These are phyloP conservation scores for Fusarium torulosum DNA, from an alignment of 2,329 filamentous ascomycete species.

Conservation along the genomic window DNA sequence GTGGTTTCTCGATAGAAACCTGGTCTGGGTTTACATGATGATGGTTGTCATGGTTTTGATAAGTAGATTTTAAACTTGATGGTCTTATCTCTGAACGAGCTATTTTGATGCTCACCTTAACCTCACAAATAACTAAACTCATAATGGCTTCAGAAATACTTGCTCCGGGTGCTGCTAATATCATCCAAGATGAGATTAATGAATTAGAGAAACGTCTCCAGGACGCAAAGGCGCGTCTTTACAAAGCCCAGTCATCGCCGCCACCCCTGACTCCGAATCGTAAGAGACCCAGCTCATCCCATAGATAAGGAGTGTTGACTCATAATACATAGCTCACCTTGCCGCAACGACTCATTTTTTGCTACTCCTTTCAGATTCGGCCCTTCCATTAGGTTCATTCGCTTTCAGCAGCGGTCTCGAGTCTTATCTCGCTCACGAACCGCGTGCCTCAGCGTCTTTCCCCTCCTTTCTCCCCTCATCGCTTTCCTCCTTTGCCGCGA, in stretches of 20 bases:
- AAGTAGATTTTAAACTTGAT: slow-evolving; percentile 26
- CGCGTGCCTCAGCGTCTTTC: slow-evolving; percentile 61
- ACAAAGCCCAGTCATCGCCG: slow-evolving; percentile 41
- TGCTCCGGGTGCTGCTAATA: slow-evolving; percentile 42
- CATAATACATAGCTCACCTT: slow-evolving; percentile 30
- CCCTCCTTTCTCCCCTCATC: slow-evolving; percentile 77
- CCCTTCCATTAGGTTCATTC: slow-evolving; percentile 86
- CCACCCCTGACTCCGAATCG: slow-evolving; percentile 31
- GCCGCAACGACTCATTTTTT: slow-evolving; percentile 69
- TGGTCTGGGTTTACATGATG: slow-evolving; percentile 41
- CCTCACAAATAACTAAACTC: slow-evolving; percentile 13
- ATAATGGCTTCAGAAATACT: slow-evolving; percentile 46
- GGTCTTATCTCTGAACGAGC: slow-evolving; percentile 42
- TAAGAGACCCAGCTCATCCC: slow-evolving; percentile 23
- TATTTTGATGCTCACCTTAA: slow-evolving; percentile 29
- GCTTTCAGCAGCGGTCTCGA: slow-evolving; percentile 87
- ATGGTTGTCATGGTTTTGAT: slow-evolving; percentile 36
- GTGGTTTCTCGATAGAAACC: slow-evolving; percentile 22
- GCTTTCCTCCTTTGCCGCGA: slow-evolving; percentile 76
- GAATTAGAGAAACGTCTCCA: slow-evolving; percentile 68
- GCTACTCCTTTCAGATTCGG: slow-evolving; percentile 83
- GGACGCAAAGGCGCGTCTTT: slow-evolving; percentile 60
- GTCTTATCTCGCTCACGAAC: slow-evolving; percentile 80
- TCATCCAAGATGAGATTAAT: slow-evolving; percentile 67
- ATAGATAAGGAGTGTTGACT: slow-evolving; percentile 18